These are phyloP conservation scores for Vigna nakashimae DNA, from an alignment of 306 rosid genomes.

Conservation along the genomic window DNA sequence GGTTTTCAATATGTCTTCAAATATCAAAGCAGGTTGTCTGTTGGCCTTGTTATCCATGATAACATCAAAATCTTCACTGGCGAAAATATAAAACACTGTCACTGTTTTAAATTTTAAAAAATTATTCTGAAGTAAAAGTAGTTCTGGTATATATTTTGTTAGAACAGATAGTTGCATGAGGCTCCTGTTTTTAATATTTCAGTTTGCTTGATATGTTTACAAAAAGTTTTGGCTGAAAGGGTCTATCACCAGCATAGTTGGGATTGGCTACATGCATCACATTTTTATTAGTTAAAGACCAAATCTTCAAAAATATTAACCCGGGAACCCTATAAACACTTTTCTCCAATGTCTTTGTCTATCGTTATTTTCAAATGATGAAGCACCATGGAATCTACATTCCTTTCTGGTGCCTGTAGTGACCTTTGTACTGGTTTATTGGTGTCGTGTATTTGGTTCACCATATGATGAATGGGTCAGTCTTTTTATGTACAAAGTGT, in stretches of 20 bases:
- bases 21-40: not conserved
- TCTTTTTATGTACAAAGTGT: not conserved
- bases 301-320: not conserved
- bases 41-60: not conserved
- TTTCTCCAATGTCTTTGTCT: not conserved
- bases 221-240: not conserved
- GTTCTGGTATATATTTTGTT: no score
- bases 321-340: not conserved
- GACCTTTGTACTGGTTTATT: not conserved
- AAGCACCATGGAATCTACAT: not conserved
- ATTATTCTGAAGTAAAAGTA: not conserved
- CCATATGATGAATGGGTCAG: not conserved
- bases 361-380: not conserved
- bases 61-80: not conserved
- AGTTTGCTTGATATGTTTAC: not conserved
- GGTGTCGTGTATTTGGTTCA: conserved; percentile 3
- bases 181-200: not conserved
- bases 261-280: not conserved
- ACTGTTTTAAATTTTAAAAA: not conserved
- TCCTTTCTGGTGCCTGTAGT: not conserved
- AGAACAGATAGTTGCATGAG: not conserved
- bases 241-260: not conserved
- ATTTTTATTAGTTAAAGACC: not conserved
- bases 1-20: not conserved
- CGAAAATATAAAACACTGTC: not conserved